Conservation (phyloP, 1,139 yeast genomes). For the Saccharomyces hybrid region DNA sequence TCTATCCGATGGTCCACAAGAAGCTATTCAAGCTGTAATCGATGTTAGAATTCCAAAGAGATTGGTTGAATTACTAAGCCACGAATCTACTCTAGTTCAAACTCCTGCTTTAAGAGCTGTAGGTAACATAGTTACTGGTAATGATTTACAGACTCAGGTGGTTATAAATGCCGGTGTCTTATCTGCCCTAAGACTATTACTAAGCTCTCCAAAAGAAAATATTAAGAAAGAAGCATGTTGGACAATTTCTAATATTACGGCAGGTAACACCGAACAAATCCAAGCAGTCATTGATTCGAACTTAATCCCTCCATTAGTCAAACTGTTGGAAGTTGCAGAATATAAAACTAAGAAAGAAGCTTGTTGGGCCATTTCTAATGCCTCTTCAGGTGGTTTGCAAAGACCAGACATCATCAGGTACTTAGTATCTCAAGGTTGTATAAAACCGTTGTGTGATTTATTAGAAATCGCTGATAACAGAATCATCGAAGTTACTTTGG, state of each 20-base stretch:
- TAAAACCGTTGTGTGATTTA: constrained; percentile 93
- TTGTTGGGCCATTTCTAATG: constrained; percentile 98
- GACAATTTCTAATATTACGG: constrained; percentile 96
- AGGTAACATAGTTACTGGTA: constrained; percentile 97
- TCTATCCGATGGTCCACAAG: constrained; percentile 84
- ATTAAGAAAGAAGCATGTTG: constrained; percentile 97
- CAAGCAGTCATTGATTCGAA: constrained; percentile 95
- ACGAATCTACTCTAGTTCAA: constrained; percentile 79
- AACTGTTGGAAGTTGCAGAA: constrained; percentile 73
- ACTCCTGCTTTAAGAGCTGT: constrained; percentile 97
- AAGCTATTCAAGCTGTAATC: constrained; percentile 92
- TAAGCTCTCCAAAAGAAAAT: constrained; percentile 81
- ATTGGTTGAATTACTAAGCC: constrained; percentile 80
- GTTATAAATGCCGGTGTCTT: constrained; percentile 91
- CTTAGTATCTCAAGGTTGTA: constrained; percentile 90
- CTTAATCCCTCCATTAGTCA: constrained; percentile 85
- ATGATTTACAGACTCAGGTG: constrained; percentile 89
- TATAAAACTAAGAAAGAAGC: constrained; percentile 97
- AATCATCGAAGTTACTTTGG: constrained; percentile 90
- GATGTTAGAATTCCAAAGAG: constrained; percentile 95
- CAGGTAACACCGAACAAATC: constrained; percentile 91
- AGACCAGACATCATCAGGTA: constrained; percentile 92
- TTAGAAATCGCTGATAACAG: constrained; percentile 81
- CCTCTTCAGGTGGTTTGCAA: constrained; percentile 88
- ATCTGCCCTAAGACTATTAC: constrained; percentile 72